Conservation (phyloP, 257 asterid genomes). For the Datura wrightii region DNA sequence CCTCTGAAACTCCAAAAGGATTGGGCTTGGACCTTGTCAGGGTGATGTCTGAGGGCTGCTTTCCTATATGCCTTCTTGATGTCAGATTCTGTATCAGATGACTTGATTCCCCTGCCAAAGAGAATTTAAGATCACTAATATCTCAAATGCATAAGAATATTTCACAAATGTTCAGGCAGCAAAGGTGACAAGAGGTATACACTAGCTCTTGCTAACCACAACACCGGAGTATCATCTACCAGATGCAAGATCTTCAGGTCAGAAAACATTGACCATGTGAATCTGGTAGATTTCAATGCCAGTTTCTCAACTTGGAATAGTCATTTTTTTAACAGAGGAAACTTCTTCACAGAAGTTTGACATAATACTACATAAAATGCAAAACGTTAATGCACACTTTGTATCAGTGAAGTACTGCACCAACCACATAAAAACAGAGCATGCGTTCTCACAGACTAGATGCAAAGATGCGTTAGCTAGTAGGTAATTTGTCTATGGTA, state of each 20-base stretch:
- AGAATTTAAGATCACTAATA: constrained; percentile 31
- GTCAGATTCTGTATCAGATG: constrained; percentile 84
- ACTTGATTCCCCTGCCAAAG: constrained; percentile 74
- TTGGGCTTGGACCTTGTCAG: constrained; percentile 73
- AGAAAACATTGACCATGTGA: constrained; percentile 20
- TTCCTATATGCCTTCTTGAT: constrained; percentile 91
- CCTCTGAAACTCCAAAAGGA: constrained; percentile 18
- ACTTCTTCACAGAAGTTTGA: not conserved
- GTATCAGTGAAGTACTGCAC: constrained; percentile 14
- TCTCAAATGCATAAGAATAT: not conserved
- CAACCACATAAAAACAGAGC: not conserved
- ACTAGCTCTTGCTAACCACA: constrained; percentile 5
- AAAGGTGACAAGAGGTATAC: not conserved
- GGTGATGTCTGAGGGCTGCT: constrained; percentile 98
- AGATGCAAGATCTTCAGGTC: constrained; percentile 22
- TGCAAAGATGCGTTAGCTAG: not conserved
- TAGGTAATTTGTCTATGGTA: not conserved
- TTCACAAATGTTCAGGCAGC: not conserved
- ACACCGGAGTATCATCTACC: constrained; percentile 11
- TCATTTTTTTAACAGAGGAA: not conserved
- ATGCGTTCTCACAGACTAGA: constrained; percentile 4
- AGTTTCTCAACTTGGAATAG: constrained; percentile 15
- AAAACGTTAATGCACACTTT: not conserved
- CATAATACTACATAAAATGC: not conserved
- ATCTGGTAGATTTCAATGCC: not conserved